Evolutionary conservation across 441 rosid species (phyloP).

Genomic region (Erysimum cheiri): DNA sequence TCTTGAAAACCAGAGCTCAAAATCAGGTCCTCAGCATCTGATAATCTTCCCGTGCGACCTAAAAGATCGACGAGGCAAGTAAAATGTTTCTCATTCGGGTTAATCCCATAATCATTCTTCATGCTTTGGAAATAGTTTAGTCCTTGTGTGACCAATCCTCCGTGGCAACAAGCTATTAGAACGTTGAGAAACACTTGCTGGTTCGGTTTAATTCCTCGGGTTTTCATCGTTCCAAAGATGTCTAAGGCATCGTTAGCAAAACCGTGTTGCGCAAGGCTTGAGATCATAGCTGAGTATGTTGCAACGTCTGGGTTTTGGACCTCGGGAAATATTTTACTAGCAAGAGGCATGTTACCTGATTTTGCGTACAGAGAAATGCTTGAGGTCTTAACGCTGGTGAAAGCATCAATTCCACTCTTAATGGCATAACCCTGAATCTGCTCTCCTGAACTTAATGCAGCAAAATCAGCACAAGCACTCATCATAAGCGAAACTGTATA

Average conservation of each 20-base stretch:
- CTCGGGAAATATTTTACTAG: conserved; percentile 38
- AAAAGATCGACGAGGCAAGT: conserved; percentile 53
- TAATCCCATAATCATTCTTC: conserved; percentile 38
- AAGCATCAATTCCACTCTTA: conserved; percentile 52
- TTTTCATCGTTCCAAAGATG: conserved; percentile 58
- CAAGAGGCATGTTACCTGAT: conserved; percentile 54
- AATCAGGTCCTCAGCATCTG: conserved; percentile 50
- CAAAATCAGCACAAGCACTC: conserved; percentile 61
- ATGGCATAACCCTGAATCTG: conserved; percentile 55
- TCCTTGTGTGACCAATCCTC: conserved; percentile 52
- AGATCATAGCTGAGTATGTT: conserved; percentile 68
- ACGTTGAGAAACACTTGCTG: conserved; percentile 46
- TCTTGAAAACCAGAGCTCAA: conserved; percentile 46
- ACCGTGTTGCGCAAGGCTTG: conserved; percentile 66
- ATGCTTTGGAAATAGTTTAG: conserved; percentile 46
- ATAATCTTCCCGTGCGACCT: conserved; percentile 50
- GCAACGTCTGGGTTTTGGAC: conserved; percentile 50
- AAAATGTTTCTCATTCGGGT: conserved; percentile 45
- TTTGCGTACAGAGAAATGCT: conserved; percentile 61
- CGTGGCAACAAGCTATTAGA: conserved; percentile 56
- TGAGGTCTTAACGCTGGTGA: conserved; percentile 53
- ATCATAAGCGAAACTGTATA: conserved; percentile 53
- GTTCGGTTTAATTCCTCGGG: conserved; percentile 43
- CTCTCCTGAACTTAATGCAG: conserved; percentile 52
- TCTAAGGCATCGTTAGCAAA: conserved; percentile 52